A percentile compares a stretch with the other conserved stretches of the same genome.
Conservation (phyloP, 495 filamentous ascomycete species). For the Neurospora africana region DNA sequence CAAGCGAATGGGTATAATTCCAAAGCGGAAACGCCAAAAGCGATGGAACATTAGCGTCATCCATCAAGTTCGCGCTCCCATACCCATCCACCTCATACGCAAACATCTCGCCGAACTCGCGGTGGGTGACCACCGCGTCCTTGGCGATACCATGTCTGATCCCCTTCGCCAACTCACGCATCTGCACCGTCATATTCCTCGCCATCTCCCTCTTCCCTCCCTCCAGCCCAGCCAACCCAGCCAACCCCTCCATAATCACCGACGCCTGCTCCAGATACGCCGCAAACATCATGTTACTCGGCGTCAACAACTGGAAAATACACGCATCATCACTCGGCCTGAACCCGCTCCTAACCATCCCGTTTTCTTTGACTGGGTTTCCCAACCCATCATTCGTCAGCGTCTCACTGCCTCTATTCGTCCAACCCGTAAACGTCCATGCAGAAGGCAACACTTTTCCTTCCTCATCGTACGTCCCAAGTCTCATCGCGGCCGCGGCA, state of each 20-base stretch:
- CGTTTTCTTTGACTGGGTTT: constrained; percentile 49
- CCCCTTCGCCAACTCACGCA: constrained; percentile 39
- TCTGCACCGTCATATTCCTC: constrained; percentile 34
- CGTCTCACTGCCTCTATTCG: constrained; percentile 47
- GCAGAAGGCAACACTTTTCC: constrained; percentile 42
- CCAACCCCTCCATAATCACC: constrained; percentile 42
- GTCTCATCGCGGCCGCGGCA: constrained; percentile 48
- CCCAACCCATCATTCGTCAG: constrained; percentile 51
- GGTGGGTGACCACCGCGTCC: constrained; percentile 24
- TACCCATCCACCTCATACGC: constrained; percentile 56
- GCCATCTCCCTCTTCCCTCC: constrained; percentile 5
- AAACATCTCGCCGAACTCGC: constrained; percentile 37
- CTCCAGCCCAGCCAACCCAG: constrained; percentile 14
- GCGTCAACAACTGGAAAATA: constrained; percentile 48
- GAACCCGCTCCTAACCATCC: constrained; percentile 53
- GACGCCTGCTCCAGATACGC: constrained; percentile 43
- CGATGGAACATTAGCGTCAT: constrained; percentile 53
- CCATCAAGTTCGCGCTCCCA: constrained; percentile 49
- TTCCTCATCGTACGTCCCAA: constrained; percentile 45
- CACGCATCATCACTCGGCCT: constrained; percentile 52
- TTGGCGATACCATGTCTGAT: constrained; percentile 43
- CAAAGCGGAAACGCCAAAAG: constrained; percentile 37
- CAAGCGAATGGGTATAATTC: constrained; percentile 17
- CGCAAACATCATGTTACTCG: constrained; percentile 58
- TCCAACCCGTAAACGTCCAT: constrained; percentile 49